Conservation (phyloP, 2,329 filamentous ascomycete genomes). For the Fusarium nelsonii region DNA sequence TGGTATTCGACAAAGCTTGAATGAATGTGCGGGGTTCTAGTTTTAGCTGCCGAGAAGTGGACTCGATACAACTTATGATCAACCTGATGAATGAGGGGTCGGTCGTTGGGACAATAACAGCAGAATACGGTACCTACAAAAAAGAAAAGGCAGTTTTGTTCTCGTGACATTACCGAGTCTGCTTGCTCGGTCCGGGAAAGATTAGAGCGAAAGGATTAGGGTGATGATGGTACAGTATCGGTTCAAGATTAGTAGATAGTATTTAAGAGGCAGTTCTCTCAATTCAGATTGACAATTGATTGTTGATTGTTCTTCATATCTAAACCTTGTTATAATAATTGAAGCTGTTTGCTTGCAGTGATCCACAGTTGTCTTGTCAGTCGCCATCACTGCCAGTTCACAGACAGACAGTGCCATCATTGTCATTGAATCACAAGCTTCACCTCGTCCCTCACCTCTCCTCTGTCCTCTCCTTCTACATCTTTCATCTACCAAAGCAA, state of each 20-base stretch:
- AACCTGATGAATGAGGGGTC: constrained; percentile 12
- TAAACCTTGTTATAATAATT: neutral
- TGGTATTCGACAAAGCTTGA: constrained; percentile 43
- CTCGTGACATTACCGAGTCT: constrained; percentile 12
- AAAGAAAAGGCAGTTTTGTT: neutral
- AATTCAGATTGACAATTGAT: neutral
- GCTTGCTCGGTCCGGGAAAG: constrained; percentile 23
- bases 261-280: neutral
- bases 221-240: neutral
- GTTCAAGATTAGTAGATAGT: neutral
- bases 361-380: neutral
- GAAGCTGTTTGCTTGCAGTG: neutral
- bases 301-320: neutral
- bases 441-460: neutral
- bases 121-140: neutral
- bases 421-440: neutral
- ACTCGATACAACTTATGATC: constrained; percentile 14
- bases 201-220: neutral
- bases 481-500: neutral
- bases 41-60: constrained; percentile 20
- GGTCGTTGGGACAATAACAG: neutral
- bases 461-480: neutral
- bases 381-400: neutral
- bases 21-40: constrained; percentile 25
- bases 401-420: neutral